Conservation (phyloP, 1,284 basidiomycete species). For the Marasmius oreades region DNA sequence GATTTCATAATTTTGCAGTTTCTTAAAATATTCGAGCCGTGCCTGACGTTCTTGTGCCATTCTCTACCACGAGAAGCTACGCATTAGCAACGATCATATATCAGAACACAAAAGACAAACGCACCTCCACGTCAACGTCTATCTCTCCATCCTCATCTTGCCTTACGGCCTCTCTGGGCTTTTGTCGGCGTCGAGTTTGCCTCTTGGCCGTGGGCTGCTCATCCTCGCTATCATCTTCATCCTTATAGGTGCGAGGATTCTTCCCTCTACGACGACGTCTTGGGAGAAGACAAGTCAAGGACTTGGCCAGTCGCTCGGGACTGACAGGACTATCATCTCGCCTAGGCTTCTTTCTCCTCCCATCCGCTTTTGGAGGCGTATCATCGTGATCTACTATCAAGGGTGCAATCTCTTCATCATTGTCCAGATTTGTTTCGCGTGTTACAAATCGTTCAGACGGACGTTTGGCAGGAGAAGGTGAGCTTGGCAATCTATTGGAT, state of each 20-base stretch:
- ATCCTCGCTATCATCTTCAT: neutral
- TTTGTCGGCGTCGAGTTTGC: neutral
- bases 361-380: neutral
- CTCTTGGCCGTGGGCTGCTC: neutral
- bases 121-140: constrained; percentile 9
- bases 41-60: constrained; percentile 44
- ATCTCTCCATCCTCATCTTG: constrained; percentile 8
- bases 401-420: neutral
- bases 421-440: neutral
- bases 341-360: neutral
- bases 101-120: neutral
- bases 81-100: constrained; percentile 1
- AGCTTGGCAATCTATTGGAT: constrained; percentile 23
- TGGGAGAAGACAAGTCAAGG: constrained; percentile 1
- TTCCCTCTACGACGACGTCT: neutral
- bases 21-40: constrained; percentile 54
- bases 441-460: neutral
- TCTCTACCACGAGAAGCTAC: constrained; percentile 28
- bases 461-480: constrained; percentile 31
- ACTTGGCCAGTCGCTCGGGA: neutral
- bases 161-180: neutral
- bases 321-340: neutral
- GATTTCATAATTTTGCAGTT: constrained; percentile 48
- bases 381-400: neutral
- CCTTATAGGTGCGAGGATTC: neutral